Percentiles rank a stretch among this genome's conserved stretches.
phyloP scores from a whole-genome alignment of 352 stramenopile genomes.

The Phytophthora syringae region DNA sequence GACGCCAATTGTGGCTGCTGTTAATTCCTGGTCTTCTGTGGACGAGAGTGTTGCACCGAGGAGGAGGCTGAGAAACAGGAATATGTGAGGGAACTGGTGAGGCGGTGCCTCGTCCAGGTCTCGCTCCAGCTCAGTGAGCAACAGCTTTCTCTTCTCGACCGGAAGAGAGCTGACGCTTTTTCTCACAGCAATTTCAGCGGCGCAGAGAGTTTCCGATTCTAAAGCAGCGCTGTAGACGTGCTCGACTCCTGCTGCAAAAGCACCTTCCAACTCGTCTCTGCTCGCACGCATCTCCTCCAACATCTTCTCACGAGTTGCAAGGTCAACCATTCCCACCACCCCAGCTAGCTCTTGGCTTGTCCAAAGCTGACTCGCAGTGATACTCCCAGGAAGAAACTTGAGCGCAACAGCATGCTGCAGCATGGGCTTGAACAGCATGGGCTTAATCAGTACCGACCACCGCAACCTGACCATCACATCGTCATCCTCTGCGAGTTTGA shows the following conservation, averaged over 20 bases:
- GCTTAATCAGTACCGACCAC: slow-evolving; percentile 51
- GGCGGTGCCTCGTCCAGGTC: slow-evolving; percentile 40
- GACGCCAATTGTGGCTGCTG: slow-evolving; percentile 9
- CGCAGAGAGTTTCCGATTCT: background rate
- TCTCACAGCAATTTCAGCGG: background rate
- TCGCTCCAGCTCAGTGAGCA: slow-evolving; percentile 34
- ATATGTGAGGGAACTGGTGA: slow-evolving; percentile 36
- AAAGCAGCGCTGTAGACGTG: slow-evolving; percentile 8
- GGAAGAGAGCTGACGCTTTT: slow-evolving; percentile 22
- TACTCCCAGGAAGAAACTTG: slow-evolving; percentile 29
- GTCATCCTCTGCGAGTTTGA: slow-evolving; percentile 26
- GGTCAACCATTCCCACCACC: slow-evolving; percentile 17
- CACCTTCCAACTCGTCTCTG: slow-evolving; percentile 17
- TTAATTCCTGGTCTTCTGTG: background rate
- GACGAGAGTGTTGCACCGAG: slow-evolving; percentile 5
- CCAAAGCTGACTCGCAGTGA: slow-evolving; percentile 2
- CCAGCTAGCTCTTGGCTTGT: slow-evolving; percentile 10
- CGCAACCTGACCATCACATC: slow-evolving; percentile 40
- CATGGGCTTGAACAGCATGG: slow-evolving; percentile 52
- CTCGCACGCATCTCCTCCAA: slow-evolving; percentile 18
- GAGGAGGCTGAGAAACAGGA: slow-evolving; percentile 29
- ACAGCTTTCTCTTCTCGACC: slow-evolving; percentile 9
- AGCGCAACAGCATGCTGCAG: slow-evolving; percentile 34
- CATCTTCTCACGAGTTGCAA: slow-evolving; percentile 7
- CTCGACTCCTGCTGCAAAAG: slow-evolving; percentile 7